Conservation (phyloP, 306 rosid genomes). For the Dryas octopetala region DNA sequence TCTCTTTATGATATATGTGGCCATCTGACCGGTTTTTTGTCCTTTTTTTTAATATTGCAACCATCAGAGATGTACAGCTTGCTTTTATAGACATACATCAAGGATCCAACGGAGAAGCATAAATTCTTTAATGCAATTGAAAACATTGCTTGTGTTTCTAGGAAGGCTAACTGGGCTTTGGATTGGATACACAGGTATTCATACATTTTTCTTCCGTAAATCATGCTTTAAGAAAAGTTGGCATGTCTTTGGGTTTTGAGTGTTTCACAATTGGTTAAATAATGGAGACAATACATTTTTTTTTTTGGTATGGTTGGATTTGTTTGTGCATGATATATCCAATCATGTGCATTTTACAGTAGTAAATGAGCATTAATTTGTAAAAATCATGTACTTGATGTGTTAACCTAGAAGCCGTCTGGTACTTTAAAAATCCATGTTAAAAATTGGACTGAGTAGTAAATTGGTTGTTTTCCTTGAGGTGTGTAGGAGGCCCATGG, state of each 20-base stretch:
- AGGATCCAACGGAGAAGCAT: slow-evolving; percentile 82
- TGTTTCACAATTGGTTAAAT: neutral
- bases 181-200: slow-evolving; percentile 76
- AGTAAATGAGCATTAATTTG: neutral
- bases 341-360: neutral
- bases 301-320: neutral
- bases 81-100: slow-evolving; percentile 80
- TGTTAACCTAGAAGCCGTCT: neutral
- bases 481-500: too few species aligned
- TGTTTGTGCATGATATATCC: neutral
- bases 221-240: neutral
- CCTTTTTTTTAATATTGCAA: too few species aligned
- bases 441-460: too few species aligned
- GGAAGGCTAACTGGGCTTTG: slow-evolving; percentile 88
- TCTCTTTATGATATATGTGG: too few species aligned
- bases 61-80: too few species aligned
- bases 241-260: neutral
- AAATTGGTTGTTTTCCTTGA: too few species aligned
- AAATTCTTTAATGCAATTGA: slow-evolving; percentile 79
- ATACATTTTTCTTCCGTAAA: neutral
- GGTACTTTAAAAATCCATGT: neutral
- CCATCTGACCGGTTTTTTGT: too few species aligned
- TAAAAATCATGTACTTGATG: neutral
- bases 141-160: slow-evolving; percentile 75
- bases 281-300: neutral